Evolutionary conservation across 1,139 yeast genomes (phyloP).

Genomic region (Kurtzmaniella quercitrusa): DNA sequence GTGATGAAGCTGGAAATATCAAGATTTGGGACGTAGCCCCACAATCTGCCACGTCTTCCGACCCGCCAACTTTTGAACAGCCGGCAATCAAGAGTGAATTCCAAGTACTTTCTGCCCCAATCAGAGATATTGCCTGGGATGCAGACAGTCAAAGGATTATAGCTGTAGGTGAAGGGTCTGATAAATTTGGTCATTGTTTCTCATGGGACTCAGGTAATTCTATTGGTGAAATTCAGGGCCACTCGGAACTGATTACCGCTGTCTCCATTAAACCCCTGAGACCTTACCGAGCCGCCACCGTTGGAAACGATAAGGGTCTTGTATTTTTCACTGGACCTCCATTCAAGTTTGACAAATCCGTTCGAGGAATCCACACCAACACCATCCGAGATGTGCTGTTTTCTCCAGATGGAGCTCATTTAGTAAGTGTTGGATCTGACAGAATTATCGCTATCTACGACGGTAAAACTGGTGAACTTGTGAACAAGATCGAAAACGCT

Average conservation of each 20-base stretch:
- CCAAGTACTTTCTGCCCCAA: conserved; percentile 75
- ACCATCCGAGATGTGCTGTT: conserved; percentile 78
- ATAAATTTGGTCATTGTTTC: conserved; percentile 87
- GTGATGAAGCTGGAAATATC: conserved; percentile 84
- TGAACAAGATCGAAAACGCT: conserved; percentile 48
- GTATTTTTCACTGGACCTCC: conserved; percentile 94
- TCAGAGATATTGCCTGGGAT: conserved; percentile 90
- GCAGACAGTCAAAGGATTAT: conserved; percentile 79
- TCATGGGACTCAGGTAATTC: conserved; percentile 94
- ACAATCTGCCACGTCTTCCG: conserved; percentile 15
- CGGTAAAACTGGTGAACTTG: conserved; percentile 79
- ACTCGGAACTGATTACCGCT: conserved; percentile 77
- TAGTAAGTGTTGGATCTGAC: conserved; percentile 87
- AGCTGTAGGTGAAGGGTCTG: conserved; percentile 95
- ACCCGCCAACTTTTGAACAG: conserved; percentile 31
- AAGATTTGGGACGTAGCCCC: conserved; percentile 72
- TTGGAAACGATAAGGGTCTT: conserved; percentile 78
- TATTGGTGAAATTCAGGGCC: conserved; percentile 94
- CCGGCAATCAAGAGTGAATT: conserved; percentile 74
- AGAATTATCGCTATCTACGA: conserved; percentile 74
- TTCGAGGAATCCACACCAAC: conserved; percentile 71
- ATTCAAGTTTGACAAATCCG: conserved; percentile 73
- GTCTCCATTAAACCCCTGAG: conserved; percentile 83
- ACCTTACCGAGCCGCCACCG: conserved; percentile 94
- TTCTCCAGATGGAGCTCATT: conserved; percentile 70